Percentiles rank a stretch among this genome's conserved stretches.
phyloP scores from a whole-genome alignment of 768 basidiomycete species.

The Boletales sp. region DNA sequence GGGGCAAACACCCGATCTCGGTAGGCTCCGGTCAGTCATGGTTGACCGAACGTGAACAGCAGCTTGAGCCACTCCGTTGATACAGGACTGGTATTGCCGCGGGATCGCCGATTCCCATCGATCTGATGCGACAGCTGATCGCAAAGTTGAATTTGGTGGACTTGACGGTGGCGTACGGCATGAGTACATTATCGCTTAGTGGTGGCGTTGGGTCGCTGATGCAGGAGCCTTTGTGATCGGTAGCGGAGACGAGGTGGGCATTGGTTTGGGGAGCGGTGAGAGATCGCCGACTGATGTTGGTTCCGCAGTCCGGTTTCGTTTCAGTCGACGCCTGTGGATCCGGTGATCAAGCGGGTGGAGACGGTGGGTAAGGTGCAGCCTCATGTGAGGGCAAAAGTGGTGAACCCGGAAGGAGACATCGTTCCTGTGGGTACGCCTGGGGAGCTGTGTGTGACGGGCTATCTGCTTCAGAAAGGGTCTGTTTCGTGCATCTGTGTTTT shows the following conservation, averaged over 20 bases:
- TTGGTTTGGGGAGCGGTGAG: neutral
- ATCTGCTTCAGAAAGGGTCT: constrained; percentile 77
- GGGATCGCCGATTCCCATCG: constrained; percentile 74
- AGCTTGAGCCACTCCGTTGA: neutral
- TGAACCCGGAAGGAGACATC: constrained; percentile 53
- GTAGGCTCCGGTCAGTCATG: constrained; percentile 48
- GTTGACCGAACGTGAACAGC: neutral
- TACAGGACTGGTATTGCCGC: constrained; percentile 79
- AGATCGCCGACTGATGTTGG: constrained; percentile 1
- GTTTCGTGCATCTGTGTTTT: neutral
- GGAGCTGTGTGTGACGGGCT: constrained; percentile 71
- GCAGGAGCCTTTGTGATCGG: neutral
- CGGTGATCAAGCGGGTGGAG: constrained; percentile 71
- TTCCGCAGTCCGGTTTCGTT: constrained; percentile 71
- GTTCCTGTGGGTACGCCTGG: constrained; percentile 75
- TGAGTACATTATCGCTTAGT: constrained; percentile 55
- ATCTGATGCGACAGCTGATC: constrained; percentile 73
- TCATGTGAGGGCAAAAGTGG: constrained; percentile 72
- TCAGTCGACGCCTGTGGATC: constrained; percentile 69
- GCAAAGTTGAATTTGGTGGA: constrained; percentile 62
- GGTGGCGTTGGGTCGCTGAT: constrained; percentile 1
- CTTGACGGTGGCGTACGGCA: constrained; percentile 78
- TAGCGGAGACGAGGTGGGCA: constrained; percentile 70
- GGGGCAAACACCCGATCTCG: constrained; percentile 47
- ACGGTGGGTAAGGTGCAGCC: constrained; percentile 77